phyloP scores from a whole-genome alignment of 2,329 filamentous ascomycete species.

The Botrytis sinoallii region DNA sequence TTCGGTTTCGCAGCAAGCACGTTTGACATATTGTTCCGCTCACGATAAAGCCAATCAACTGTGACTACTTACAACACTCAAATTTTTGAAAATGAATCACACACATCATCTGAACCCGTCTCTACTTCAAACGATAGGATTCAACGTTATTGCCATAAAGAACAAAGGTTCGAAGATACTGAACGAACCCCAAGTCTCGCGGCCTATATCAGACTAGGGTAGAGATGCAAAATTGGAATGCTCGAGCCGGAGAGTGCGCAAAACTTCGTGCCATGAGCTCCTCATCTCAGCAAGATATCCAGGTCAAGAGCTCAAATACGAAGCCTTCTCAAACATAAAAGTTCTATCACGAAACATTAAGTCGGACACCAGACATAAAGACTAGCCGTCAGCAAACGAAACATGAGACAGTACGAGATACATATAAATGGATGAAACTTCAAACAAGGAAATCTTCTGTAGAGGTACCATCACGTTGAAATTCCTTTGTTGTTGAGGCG shows the following conservation, averaged over 20 bases:
- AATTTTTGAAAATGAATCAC: neutral
- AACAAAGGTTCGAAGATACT: neutral
- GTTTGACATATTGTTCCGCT: fast-evolving
- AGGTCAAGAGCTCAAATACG: neutral
- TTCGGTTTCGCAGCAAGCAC: fast-evolving
- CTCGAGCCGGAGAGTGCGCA: neutral
- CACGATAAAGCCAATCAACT: neutral
- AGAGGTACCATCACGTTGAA: neutral
- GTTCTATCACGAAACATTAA: neutral
- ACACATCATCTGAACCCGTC: neutral
- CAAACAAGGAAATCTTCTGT: neutral
- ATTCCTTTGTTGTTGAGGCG: neutral
- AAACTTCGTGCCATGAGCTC: neutral
- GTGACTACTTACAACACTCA: neutral
- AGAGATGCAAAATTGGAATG: neutral
- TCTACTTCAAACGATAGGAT: neutral
- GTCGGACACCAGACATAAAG: neutral
- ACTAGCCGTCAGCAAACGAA: neutral
- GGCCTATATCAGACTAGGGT: neutral
- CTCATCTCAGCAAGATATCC: neutral
- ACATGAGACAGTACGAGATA: neutral
- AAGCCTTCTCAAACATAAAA: neutral
- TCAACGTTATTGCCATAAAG: neutral
- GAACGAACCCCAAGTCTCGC: neutral
- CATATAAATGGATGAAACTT: neutral